Base-by-base conservation (phyloP, 495 filamentous ascomycete genomes). In the Darksidea phi region DNA sequence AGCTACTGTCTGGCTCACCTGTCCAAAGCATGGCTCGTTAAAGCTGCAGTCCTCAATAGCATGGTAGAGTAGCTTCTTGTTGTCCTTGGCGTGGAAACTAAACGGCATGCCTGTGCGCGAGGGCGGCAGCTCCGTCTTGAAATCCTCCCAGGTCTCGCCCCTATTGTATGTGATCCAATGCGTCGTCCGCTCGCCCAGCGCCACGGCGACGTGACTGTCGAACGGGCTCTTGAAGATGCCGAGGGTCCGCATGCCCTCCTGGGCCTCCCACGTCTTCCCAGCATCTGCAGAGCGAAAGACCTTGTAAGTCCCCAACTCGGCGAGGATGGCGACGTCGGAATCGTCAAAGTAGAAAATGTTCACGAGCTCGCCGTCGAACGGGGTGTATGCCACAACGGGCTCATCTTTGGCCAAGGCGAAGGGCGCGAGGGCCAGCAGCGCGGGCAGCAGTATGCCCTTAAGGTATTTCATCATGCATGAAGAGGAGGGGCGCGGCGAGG, bases 311-410 rank as follows among this genome's bases (percentile, higher is more conserved):
- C 72, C 66, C 1, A 64, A 38, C 67, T 88, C 87, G 61, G 80
- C 82, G 61, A 88, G 81, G 24, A 94, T 73, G 51, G 91, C 74
- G 47, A 88, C 84, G 70, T 95, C 87, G 26, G 89, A 89, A 68
- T 89, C 88, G 57, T 90, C 82, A 68, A 98, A 97, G 74, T 95
- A 98, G 76, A 87, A 84, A 48, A 96, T 77, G 68, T 83, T 80
- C 46, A 51, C 54, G 1, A 88, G 89, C 59, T 75, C 62, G 58
- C 80, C 73, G 43, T 88, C 78, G 73, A 96, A 86, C 23, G 79
- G 71, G 25, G 73, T 86, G 47, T 74, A 57, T 12, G 72, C 71
- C 56, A 87, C 74, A 47, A 77, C 73, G 10, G 84, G 84, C 25
- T 74, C 72, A 52, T 78, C 74, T 61, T 82, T 79, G 67, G 77